Conservation (phyloP, 108 stramenopile genomes). For the Chaetoceros muelleri region DNA sequence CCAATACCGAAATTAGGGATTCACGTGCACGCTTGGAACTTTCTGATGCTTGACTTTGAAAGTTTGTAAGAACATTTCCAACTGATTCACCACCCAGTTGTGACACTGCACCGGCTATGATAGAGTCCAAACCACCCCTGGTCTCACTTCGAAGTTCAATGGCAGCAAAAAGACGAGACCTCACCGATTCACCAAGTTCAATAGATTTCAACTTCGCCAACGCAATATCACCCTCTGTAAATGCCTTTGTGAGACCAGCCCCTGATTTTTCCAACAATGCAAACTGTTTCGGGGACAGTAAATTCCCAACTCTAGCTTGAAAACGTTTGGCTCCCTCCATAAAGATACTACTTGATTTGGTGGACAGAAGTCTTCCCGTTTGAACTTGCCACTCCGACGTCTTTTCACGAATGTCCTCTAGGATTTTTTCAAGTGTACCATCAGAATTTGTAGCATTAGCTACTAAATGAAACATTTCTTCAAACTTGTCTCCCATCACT, state of each 20-base stretch:
- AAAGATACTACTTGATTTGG: conserved; percentile 66
- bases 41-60: conserved; percentile 45
- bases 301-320: conserved; percentile 44
- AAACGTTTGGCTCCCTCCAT: conserved; percentile 72
- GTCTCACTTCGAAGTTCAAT: conserved; percentile 79
- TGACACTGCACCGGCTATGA: conserved; percentile 73
- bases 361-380: conserved; percentile 63
- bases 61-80: conserved; percentile 33
- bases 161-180: conserved; percentile 55
- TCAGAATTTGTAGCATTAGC: conserved; percentile 61
- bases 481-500: conserved; percentile 41
- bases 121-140: conserved; percentile 80
- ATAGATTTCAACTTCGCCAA: conserved; percentile 75
- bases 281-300: conserved; percentile 46
- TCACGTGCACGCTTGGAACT: conserved; percentile 62
- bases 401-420: conserved; percentile 56
- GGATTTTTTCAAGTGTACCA: conserved; percentile 40
- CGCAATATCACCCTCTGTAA: conserved; percentile 85
- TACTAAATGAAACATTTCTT: conserved; percentile 54
- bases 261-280: conserved; percentile 51
- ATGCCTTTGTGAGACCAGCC: conserved; percentile 61
- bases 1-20: conserved; percentile 70
- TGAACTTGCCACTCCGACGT: conserved; percentile 76
- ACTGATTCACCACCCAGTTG: conserved; percentile 25
- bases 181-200: conserved; percentile 75